A percentile compares a stretch with the other conserved stretches of the same genome.
phyloP scores from a whole-genome alignment of 2,329 filamentous ascomycete species.

The Ilyonectria robusta region DNA sequence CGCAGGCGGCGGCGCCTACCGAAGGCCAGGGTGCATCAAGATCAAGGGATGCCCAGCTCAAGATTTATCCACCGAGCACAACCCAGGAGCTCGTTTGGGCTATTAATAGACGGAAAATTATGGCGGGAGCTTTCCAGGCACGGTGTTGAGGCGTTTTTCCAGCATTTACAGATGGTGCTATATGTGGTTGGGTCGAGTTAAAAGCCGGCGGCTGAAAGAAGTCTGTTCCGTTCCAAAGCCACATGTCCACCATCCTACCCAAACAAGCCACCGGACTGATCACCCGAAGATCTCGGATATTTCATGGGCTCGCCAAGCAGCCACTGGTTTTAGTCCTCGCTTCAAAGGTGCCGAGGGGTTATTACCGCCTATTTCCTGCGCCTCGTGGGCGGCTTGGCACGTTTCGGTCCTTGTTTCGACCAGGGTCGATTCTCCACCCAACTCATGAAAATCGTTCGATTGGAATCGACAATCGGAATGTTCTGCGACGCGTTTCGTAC shows the following conservation, averaged over 20 bases:
- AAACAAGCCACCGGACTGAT: slow-evolving; percentile 8
- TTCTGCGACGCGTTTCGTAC: slow-evolving; percentile 17
- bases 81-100: neutral
- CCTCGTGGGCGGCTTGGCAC: slow-evolving; percentile 2
- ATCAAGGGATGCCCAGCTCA: slow-evolving; percentile 11
- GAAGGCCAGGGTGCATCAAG: slow-evolving; percentile 24
- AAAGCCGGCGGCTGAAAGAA: neutral
- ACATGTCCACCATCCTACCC: neutral
- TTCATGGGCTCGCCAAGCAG: slow-evolving; percentile 12
- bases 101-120: neutral
- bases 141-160: neutral
- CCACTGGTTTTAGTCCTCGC: slow-evolving; percentile 1
- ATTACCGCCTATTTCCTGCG: slow-evolving; percentile 21
- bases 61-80: neutral
- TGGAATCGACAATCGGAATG: neutral
- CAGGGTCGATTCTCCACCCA: slow-evolving; percentile 2
- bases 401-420: slow-evolving; percentile 19
- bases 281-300: slow-evolving; percentile 10
- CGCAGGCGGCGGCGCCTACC: slow-evolving; percentile 24
- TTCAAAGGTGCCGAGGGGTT: neutral
- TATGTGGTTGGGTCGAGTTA: neutral
- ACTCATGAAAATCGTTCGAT: slow-evolving; percentile 21
- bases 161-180: neutral
- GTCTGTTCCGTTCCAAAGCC: neutral
- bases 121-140: neutral